Evolutionary conservation across 176 grass and related monocot species (phyloP).

Genomic region (Musa itinerans): DNA sequence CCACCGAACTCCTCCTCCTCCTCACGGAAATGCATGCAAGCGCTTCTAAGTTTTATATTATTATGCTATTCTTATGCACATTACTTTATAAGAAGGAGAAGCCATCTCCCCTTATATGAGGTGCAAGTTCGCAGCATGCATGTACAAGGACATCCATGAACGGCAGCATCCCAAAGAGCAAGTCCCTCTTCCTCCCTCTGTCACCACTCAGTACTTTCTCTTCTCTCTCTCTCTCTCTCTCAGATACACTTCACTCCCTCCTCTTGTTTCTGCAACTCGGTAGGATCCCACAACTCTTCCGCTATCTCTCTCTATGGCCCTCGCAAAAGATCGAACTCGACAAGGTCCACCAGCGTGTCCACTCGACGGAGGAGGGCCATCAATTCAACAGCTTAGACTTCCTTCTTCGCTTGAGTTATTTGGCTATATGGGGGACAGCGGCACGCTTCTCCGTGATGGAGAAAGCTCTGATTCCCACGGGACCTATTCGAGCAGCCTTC

Average conservation of each 20-base stretch:
- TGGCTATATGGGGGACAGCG: background rate
- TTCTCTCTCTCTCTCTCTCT: no score
- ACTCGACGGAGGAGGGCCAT: constrained; percentile 20
- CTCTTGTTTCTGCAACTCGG: no score
- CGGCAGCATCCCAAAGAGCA: background rate
- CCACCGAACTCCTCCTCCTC: background rate
- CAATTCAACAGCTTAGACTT: constrained; percentile 4
- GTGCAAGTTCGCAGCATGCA: background rate
- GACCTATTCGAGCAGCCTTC: constrained; percentile 28
- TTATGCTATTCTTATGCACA: background rate
- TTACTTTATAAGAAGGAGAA: background rate
- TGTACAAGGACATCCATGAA: background rate
- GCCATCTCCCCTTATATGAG: no score
- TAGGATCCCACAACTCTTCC: no score
- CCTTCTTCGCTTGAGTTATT: constrained; percentile 36
- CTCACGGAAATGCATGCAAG: background rate
- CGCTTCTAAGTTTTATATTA: background rate
- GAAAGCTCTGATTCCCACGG: constrained; percentile 22
- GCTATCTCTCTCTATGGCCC: constrained; percentile 24
- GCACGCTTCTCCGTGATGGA: constrained; percentile 19
- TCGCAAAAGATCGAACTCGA: constrained; percentile 37
- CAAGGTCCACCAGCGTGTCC: constrained; percentile 7
- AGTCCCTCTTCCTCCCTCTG: background rate
- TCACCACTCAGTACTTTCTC: no score
- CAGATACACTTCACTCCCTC: background rate